A percentile compares a stretch with the other conserved stretches of the same genome.
phyloP scores from a whole-genome alignment of 1,284 basidiomycete species.

The Papiliotrema nemorosa region DNA sequence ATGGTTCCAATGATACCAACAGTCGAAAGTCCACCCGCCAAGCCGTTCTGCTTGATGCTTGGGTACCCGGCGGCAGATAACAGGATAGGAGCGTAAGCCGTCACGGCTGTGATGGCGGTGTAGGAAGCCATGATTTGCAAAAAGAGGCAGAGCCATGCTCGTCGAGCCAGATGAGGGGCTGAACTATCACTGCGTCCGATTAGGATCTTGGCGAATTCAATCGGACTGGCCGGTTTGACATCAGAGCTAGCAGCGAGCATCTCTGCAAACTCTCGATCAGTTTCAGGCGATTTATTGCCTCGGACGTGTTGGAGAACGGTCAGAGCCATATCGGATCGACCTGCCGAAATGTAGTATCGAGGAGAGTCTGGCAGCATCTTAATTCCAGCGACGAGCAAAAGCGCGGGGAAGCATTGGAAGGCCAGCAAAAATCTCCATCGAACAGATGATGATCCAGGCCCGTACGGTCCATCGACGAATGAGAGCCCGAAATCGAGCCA shows the following conservation, averaged over 20 bases:
- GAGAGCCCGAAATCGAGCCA: constrained; percentile 58
- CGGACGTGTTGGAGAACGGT: constrained; percentile 21
- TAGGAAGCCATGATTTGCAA: constrained; percentile 28
- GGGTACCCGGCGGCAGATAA: constrained; percentile 27
- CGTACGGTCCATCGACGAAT: constrained; percentile 52
- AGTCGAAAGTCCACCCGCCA: constrained; percentile 27
- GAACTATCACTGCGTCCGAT: constrained; percentile 12
- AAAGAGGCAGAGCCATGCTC: constrained; percentile 29
- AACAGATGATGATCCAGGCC: constrained; percentile 33
- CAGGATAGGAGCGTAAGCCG: constrained; percentile 23
- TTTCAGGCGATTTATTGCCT: constrained; percentile 6
- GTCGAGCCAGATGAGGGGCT: constrained; percentile 18
- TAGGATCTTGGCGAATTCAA: constrained; percentile 23
- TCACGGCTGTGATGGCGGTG: constrained; percentile 23
- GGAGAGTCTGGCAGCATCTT: constrained; percentile 23
- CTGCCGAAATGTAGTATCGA: constrained; percentile 20
- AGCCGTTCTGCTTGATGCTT: constrained; percentile 22
- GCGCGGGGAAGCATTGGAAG: constrained; percentile 17
- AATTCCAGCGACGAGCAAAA: constrained; percentile 14
- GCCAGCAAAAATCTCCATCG: constrained; percentile 50
- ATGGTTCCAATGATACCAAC: constrained; percentile 30
- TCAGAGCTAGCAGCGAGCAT: constrained; percentile 18
- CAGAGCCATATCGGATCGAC: constrained; percentile 15
- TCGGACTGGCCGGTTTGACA: constrained; percentile 12
- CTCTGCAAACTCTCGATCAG: constrained; percentile 18